Base-by-base conservation (phyloP, 345 rosid species). In the Populus davidiana region DNA sequence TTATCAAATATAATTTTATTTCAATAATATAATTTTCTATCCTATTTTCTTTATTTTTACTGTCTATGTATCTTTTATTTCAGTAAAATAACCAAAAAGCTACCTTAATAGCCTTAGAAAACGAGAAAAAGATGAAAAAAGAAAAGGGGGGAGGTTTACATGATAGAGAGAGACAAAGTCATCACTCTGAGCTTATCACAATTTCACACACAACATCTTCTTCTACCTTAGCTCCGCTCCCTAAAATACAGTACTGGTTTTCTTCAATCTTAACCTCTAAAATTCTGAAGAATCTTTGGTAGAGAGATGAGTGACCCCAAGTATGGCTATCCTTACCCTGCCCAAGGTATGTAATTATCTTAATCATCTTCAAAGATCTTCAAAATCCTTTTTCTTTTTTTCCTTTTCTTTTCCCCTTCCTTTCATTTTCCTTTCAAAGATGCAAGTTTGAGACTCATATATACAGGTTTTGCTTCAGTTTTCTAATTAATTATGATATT, bases 271-370 rank as follows among this genome's bases (percentile, higher is more conserved):
- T n/a, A 9, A 13, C 44, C 14, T 25, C 38, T 47, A 25, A 44
- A 47, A 27, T 71, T 7, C 43, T 39, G 21, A 31, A 64, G 21
- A 31, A 5, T 18, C 31, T 9, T 64, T 59, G 35, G 70, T 25
- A 33, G 41, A 70, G 23, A 79, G 18, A 79, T 79, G 85, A 72
- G 50, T 39, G 85, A 82, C 25, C 82, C 82, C 31, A 82, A 76
- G 69, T 82, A 82, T 73, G 82, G 78, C 67, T 76, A 82, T 54
- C 85, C 85, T 59, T 72, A 79, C 75, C 82, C 85, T 59, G 75
- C 84, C 72, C 80, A 81, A 81, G 83, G 83, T 80, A 49, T 25
- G 52, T 14, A 31, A 31, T 0, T 27, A 6, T 20, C 47, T 16
- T 5, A 21, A 14, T 17, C 12, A 27, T 50, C 31, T 4, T 13